Evolutionary conservation across 495 filamentous ascomycete genomes (phyloP).

Genomic region (Annulohypoxylon maeteangense): DNA sequence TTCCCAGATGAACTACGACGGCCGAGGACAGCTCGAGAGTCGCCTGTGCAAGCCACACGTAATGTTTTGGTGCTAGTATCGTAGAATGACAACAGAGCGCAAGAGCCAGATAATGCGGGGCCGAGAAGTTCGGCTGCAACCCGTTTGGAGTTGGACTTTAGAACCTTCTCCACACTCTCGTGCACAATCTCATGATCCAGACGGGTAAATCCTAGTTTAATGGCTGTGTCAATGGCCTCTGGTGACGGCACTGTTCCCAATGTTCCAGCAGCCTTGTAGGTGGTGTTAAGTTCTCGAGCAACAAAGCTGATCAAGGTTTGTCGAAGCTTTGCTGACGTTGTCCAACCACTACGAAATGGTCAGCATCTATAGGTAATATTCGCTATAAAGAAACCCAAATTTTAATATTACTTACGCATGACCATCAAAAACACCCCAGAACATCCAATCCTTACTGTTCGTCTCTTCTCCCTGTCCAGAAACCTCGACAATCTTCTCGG

Average conservation of each 20-base stretch:
- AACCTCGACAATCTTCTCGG: slow-evolving; percentile 95
- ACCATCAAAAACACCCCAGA: slow-evolving; percentile 99
- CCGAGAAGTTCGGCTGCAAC: slow-evolving; percentile 91
- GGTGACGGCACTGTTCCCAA: slow-evolving; percentile 68
- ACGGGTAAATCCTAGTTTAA: slow-evolving; percentile 89
- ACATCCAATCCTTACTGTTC: slow-evolving; percentile 92
- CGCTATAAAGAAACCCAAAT: background rate
- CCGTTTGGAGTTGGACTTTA: slow-evolving; percentile 85
- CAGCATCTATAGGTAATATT: slow-evolving; percentile 38
- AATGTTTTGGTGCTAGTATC: slow-evolving; percentile 84
- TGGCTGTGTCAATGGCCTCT: slow-evolving; percentile 85
- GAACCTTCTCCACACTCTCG: slow-evolving; percentile 85
- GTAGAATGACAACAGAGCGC: slow-evolving; percentile 96
- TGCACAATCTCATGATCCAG: slow-evolving; percentile 95
- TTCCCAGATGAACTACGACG: slow-evolving; percentile 80
- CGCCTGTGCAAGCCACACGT: slow-evolving; percentile 92
- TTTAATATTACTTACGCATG: slow-evolving; percentile 73
- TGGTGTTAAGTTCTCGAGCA: slow-evolving; percentile 90
- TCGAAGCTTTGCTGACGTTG: slow-evolving; percentile 94
- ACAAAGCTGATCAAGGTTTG: slow-evolving; percentile 92
- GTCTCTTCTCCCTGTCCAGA: slow-evolving; percentile 54
- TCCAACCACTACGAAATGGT: slow-evolving; percentile 80
- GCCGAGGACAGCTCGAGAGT: slow-evolving; percentile 92
- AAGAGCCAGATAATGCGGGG: slow-evolving; percentile 93
- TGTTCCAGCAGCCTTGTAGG: slow-evolving; percentile 79